Conservation (phyloP, 2,329 filamentous ascomycete species). For the Cadophora luteo-olivacea region DNA sequence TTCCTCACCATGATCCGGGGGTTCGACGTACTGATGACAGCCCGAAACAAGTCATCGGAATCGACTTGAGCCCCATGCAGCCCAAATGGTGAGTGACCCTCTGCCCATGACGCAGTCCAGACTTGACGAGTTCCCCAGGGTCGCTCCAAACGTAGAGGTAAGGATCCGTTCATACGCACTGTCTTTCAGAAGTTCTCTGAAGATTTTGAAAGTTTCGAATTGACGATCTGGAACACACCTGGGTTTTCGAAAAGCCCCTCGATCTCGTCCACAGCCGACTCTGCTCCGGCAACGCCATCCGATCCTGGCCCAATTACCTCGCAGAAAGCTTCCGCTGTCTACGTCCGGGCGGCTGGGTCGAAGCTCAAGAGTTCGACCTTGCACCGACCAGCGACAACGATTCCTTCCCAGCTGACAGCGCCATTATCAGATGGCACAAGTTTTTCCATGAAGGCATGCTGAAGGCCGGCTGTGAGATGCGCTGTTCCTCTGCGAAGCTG, state of each 20-base stretch:
- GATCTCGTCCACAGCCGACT: conserved; percentile 34
- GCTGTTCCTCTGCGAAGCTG: conserved; percentile 31
- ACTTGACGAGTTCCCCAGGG: conserved; percentile 22
- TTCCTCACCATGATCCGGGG: neutral
- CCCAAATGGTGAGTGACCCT: conserved; percentile 30
- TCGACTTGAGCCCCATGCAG: conserved; percentile 42
- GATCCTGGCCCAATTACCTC: conserved; percentile 47
- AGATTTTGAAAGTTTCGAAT: conserved; percentile 38
- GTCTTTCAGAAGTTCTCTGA: neutral
- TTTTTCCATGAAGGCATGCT: conserved; percentile 26
- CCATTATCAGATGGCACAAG: conserved; percentile 28
- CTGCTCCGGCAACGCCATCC: conserved; percentile 29
- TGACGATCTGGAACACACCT: conserved; percentile 64
- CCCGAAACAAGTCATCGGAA: conserved; percentile 32
- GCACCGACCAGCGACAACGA: conserved; percentile 26
- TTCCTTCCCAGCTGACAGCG: conserved; percentile 27
- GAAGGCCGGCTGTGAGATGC: conserved; percentile 22
- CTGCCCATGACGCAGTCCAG: too few relatives aligned
- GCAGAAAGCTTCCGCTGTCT: conserved; percentile 23
- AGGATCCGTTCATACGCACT: conserved; percentile 29
- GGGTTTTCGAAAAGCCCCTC: conserved; percentile 29
- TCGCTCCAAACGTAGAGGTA: conserved; percentile 42
- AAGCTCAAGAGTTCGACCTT: conserved; percentile 34
- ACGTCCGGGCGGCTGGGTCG: conserved; percentile 35
- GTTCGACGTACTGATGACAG: neutral